Percentiles rank a stretch among this genome's conserved stretches.
phyloP scores from a whole-genome alignment of 805 yeast genomes.

The Ogataea philodendri region DNA sequence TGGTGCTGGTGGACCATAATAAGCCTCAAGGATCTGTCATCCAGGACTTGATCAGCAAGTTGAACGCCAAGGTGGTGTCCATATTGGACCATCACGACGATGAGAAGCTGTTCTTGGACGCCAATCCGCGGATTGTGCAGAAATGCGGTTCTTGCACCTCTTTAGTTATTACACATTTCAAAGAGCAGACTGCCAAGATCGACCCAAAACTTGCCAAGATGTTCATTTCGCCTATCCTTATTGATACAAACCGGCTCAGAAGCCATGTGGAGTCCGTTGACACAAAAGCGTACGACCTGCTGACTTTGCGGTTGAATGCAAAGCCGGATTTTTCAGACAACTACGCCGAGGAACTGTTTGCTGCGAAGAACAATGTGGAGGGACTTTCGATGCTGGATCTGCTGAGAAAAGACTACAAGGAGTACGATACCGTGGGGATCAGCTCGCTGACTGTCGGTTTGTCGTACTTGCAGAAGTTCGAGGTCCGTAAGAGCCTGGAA shows the following conservation, averaged over 20 bases:
- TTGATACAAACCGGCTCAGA: conserved; percentile 72
- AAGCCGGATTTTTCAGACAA: conserved; percentile 20
- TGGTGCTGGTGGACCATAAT: conserved; percentile 84
- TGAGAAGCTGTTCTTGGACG: conserved; percentile 46
- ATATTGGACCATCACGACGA: conserved; percentile 91
- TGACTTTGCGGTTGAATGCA: conserved; percentile 17
- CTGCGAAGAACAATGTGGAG: conserved; percentile 58
- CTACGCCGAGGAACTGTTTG: conserved; percentile 30
- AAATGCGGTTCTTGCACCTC: conserved; percentile 78
- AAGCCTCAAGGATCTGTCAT: conserved; percentile 51
- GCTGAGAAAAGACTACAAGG: conserved; percentile 81
- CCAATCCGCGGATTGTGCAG: conserved; percentile 59
- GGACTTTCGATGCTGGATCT: conserved; percentile 63
- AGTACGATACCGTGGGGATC: conserved; percentile 68
- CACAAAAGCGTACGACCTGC: conserved; percentile 41
- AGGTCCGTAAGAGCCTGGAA: conserved; percentile 22
- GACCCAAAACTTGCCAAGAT: conserved; percentile 36
- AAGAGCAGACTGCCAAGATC: conserved; percentile 1
- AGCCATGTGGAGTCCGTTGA: conserved; percentile 65
- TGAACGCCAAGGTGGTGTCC: conserved; percentile 41
- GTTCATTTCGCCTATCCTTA: conserved; percentile 61
- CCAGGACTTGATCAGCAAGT: conserved; percentile 28
- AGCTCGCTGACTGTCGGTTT: conserved; percentile 69
- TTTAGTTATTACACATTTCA: conserved; percentile 56
- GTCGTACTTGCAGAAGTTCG: conserved; percentile 44